phyloP scores from a whole-genome alignment of 129 eudicot species.

The Deinandra increscens region DNA sequence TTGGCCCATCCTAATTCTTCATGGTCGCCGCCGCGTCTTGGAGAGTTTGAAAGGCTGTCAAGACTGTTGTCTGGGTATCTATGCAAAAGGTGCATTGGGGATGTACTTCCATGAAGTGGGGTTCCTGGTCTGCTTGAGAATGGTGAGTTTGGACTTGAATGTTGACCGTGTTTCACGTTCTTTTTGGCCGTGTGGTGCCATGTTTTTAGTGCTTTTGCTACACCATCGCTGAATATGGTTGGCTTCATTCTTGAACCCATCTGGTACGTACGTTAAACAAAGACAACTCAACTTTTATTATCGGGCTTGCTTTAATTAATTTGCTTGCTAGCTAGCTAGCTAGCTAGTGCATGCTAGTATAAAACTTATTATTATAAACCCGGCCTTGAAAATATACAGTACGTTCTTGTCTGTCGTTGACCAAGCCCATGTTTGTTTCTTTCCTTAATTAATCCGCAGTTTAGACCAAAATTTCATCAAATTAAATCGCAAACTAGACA shows the following conservation, averaged over 20 bases:
- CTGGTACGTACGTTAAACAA: too few species aligned
- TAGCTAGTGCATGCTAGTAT: too few species aligned
- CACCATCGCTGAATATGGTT: conserved; percentile 50
- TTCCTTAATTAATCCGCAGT: too few species aligned
- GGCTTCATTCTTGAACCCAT: conserved; percentile 76
- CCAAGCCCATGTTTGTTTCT: too few species aligned
- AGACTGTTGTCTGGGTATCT: conserved; percentile 32
- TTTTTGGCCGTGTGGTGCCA: conserved; percentile 66
- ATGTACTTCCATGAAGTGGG: conserved; percentile 47
- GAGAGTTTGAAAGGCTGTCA: conserved; percentile 39
- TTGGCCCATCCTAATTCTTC: conserved; percentile 45
- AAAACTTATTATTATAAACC: too few species aligned
- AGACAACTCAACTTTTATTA: too few species aligned
- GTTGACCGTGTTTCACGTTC: conserved; percentile 41
- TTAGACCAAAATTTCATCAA: too few species aligned
- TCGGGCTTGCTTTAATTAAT: too few species aligned
- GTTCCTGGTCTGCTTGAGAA: conserved; percentile 57
- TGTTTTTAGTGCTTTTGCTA: conserved; percentile 52
- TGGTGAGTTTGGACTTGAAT: conserved; percentile 46
- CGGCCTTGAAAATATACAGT: too few species aligned
- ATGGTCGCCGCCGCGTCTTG: conserved; percentile 33
- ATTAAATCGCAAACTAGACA: too few species aligned
- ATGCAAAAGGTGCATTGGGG: conserved; percentile 52
- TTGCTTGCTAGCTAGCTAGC: too few species aligned
- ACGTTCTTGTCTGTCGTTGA: too few species aligned